Evolutionary conservation across 805 yeast genomes (phyloP), one percentile per base, ranked within the genome.

Genomic region (Millerozyma miso): DNA sequence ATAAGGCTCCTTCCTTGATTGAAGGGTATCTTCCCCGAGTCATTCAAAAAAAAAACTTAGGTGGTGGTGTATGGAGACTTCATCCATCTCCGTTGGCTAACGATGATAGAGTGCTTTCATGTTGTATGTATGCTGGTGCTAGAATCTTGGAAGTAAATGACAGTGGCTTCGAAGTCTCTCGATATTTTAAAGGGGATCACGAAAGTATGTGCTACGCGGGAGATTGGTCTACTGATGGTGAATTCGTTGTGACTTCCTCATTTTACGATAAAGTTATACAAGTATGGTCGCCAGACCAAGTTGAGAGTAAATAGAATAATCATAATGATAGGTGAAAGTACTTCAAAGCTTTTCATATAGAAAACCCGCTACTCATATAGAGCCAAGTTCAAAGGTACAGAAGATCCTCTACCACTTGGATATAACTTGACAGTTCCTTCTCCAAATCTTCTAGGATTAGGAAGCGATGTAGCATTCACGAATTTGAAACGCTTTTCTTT

Each of bases 81-180:
- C 66, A 80, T 5, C 96, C 96, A 2, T 70, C 78, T 15, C 77
- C 80, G 0, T 42, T 49, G 0, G 51, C 55, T 3, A 51, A 56
- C 12, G 70, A 69, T 29, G 64, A 76, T 43, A 65, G 77, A 34
- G 73, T 91, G 0, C 64, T 91, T 39, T 80, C 83, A 0, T 90
- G 97, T 59, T 88, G 97, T 56, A 93, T 93, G 98, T 91, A 91
- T 56, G 89, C 88, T 51, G 99, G 99, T 14, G 96, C 96, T 1
- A 72, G 89, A 44, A 68, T 90, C 0, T 59, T 90, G 0, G 59
- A 52, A 7, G 54, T 57, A 2, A 39, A 31, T 3, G 38, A 20
- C 1, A 53, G 46, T 4, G 47, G 41, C 4, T 76, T 41, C 56
- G 60, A 46, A 14, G 68, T 69, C 5, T 33, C 45, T 2, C 66